A percentile compares a stretch with the other conserved stretches of the same genome.
phyloP scores from a whole-genome alignment of 768 basidiomycete genomes.

The Rhodotorula sphaerocarpa region DNA sequence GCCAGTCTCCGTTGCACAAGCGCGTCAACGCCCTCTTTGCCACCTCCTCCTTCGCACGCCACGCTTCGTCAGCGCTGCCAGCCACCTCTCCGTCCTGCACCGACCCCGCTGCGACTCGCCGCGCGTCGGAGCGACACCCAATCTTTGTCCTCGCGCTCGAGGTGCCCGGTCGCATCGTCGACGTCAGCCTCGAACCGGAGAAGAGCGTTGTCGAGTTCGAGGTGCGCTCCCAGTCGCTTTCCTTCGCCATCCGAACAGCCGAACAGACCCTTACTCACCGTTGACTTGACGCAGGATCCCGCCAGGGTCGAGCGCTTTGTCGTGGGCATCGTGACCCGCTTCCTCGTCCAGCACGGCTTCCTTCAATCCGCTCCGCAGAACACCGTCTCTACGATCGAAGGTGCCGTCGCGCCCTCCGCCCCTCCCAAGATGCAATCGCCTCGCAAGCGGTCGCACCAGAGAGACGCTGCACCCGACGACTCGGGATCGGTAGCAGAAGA shows the following conservation, averaged over 20 bases:
- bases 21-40: constrained; percentile 60
- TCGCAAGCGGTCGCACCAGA: too few relatives aligned
- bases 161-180: constrained; percentile 59
- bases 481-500: too few relatives aligned
- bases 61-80: constrained; percentile 22
- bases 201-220: constrained; percentile 62
- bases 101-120: background rate
- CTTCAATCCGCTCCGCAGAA: too few relatives aligned
- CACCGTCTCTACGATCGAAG: too few relatives aligned
- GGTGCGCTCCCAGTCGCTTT: constrained; percentile 47
- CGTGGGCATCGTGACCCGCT: constrained; percentile 13
- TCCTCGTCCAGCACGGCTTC: constrained; percentile 52
- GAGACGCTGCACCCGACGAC: too few relatives aligned
- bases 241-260: background rate
- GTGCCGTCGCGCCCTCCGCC: too few relatives aligned
- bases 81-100: background rate
- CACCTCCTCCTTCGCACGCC: constrained; percentile 35
- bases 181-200: constrained; percentile 71
- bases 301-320: constrained; percentile 8
- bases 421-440: too few relatives aligned
- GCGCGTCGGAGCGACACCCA: constrained; percentile 56
- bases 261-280: too few relatives aligned
- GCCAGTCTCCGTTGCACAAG: constrained; percentile 57
- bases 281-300: constrained; percentile 15
- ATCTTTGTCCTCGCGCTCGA: constrained; percentile 73